Evolutionary conservation across 108 stramenopile genomes (phyloP).

Genomic region (Nitzschia sp.): DNA sequence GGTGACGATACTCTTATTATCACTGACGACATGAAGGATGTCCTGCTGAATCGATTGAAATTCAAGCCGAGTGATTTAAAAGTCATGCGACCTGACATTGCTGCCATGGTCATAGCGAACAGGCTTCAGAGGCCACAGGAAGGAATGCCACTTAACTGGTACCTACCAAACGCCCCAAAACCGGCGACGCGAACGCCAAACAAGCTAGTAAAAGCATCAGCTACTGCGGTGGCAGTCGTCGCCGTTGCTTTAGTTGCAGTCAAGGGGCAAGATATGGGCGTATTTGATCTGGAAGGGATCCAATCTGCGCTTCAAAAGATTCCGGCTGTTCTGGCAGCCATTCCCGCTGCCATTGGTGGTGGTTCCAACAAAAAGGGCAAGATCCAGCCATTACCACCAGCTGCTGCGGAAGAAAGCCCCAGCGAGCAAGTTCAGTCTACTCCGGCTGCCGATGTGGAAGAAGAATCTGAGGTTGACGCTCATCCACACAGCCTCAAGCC

Average conservation of each 20-base stretch:
- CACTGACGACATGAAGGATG: conserved; percentile 19
- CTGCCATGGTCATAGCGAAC: conserved; percentile 23
- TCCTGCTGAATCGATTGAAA: conserved; percentile 26
- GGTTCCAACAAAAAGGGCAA: not conserved
- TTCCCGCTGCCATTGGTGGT: not conserved
- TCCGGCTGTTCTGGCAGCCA: not conserved
- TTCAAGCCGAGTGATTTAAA: conserved; percentile 29
- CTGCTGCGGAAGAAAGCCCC: not conserved
- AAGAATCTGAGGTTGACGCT: conserved; percentile 9
- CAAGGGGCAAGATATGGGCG: conserved; percentile 6
- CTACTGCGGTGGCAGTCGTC: conserved; percentile 2
- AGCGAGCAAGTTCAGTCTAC: too few species aligned
- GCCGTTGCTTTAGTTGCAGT: not conserved
- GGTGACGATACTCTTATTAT: not conserved
- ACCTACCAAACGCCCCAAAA: not conserved
- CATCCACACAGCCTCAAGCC: conserved; percentile 40
- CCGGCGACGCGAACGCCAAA: not conserved
- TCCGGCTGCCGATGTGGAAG: too few species aligned
- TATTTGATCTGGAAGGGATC: not conserved
- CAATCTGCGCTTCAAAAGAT: not conserved
- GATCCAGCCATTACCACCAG: not conserved
- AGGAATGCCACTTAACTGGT: conserved; percentile 49
- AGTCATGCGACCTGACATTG: conserved; percentile 42
- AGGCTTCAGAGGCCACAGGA: conserved; percentile 35
- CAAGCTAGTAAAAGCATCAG: not conserved